phyloP scores from a whole-genome alignment of 225 moss, liverwort and hornwort species.

The Climacium dendroides region DNA sequence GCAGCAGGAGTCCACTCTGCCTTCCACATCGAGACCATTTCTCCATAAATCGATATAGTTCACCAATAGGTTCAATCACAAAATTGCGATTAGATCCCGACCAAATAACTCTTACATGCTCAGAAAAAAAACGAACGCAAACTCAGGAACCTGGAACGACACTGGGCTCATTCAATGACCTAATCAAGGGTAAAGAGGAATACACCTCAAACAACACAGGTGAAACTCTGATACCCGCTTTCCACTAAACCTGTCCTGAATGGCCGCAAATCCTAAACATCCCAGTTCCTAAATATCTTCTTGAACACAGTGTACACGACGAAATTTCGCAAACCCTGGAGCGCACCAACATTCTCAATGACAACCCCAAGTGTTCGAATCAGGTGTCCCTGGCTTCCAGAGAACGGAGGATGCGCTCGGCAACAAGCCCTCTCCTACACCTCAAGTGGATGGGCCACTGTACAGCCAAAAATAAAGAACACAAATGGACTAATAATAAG shows the following conservation, averaged over 20 bases:
- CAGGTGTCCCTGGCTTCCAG: not conserved
- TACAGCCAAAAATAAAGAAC: conserved; percentile 19
- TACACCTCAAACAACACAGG: not conserved
- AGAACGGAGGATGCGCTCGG: not conserved
- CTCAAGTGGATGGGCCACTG: conserved; percentile 4
- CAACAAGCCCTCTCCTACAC: not conserved
- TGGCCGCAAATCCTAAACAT: not conserved
- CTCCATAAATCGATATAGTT: not conserved
- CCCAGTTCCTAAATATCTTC: not conserved
- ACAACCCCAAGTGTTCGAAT: not conserved
- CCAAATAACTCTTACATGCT: not conserved
- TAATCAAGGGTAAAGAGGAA: not conserved
- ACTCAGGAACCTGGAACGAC: not conserved
- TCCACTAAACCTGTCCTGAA: not conserved
- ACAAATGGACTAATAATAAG: conserved; percentile 62
- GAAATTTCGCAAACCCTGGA: not conserved
- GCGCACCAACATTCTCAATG: not conserved
- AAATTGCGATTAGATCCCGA: not conserved
- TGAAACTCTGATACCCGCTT: not conserved
- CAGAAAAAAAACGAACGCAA: not conserved
- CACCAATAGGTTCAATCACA: not conserved
- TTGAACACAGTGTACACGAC: conserved; percentile 4
- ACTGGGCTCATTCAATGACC: not conserved
- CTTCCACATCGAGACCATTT: too few species aligned
- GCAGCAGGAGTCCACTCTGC: not conserved